Base-by-base conservation (phyloP, 2,329 filamentous ascomycete genomes). In the Penicillium sp. region DNA sequence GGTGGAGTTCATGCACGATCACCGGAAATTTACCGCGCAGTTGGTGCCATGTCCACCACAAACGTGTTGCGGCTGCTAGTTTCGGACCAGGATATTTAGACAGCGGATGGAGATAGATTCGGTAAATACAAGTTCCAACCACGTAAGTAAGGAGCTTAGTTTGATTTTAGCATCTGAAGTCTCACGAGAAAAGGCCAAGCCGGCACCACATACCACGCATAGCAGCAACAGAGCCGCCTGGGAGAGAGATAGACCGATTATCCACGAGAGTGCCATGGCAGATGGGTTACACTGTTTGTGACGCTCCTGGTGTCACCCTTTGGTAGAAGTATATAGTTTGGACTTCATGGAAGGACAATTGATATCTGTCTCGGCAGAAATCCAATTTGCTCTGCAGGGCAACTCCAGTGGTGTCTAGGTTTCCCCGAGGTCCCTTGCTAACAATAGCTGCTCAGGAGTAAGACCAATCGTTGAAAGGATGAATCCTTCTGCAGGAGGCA, bases 11-110 rank as follows among this genome's bases (percentile, higher is more conserved):
- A 31, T 49, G 51, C 11, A 53, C 44, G 12, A 20, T 53, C 35
- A 48, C 26, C 6, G 51, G 44, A 4, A 53, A 49, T 41, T 53
- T 49, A 8, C 51, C 51, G 20, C 51, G 44, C 6, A 53, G 33
- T n/a, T 49, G 43, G 27, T 48, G 43, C 51, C 51, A 53, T 23
- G 35, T 53, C 51, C 51, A 53, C 51, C 44, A 49, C 11, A 53
- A 46, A 42, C 43, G 51, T 33, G 51, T 53, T 27, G 44, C 44
- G 33, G 51, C 51, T 14, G 44, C 43, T 9, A 53, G n/a, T 33
- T 53, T 53, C 2, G 51, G 44, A 14, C 51, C 51, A 4, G 51
- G 51, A 12, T 53, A 53, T 23, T 42, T 49, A 4, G 51, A 48
- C 12, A 53, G 26, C 5, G 51, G 51, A 33, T 53, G 51, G 15